Evolutionary conservation across 164 flowering plant genomes (phyloP), one percentile per base, ranked within the genome.

Genomic region (Hamamelis virginiana): DNA sequence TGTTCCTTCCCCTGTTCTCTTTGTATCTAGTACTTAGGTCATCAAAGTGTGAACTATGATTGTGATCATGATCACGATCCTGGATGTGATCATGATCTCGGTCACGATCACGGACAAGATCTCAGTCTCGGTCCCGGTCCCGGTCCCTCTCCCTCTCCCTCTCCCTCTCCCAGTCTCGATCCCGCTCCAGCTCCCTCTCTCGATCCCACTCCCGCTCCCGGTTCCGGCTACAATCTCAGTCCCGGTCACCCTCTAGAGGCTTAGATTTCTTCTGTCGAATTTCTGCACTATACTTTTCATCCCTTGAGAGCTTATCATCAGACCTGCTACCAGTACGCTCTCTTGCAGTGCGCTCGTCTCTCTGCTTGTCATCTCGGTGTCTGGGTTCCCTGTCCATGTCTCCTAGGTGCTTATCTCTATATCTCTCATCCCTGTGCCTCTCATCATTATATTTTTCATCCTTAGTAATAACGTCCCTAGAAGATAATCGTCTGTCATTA

Each of bases 1-100:
- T 72, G 68, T 67, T 80, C 79, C 64, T 77, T 68, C 72, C 77
- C 64, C 69, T 59, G 60, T 69, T 70, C 41, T 80, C 78, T 64
- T 64, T 75, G 65, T 72, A 61, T 65, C 63, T 70, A 33, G 28
- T 16, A 61, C 56, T 68, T 14, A 57, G 70, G 21, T 75, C 78
- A 62, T 74, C 78, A 69, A 43, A 26, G 64, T 69, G 55, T 9
- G 62, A 65, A 16, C 72, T 70, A 68, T 74, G 76, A 72, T 26
- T 64, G 1, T 51, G 28, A 23, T 63, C 66, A 9, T 43, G 46
- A 8, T 71, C 69, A 5, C 38, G 44, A 41, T 59, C 58, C 8
- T 44, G 41, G 19, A 28, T 57, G 12, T 41, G 43, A 26, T 50
- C 65, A 14, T 65, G 72, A 5, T 71, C 71, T 2, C 12, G 41